Base-by-base conservation (phyloP, 2,329 filamentous ascomycete species). In the Aspergillus sp. region DNA sequence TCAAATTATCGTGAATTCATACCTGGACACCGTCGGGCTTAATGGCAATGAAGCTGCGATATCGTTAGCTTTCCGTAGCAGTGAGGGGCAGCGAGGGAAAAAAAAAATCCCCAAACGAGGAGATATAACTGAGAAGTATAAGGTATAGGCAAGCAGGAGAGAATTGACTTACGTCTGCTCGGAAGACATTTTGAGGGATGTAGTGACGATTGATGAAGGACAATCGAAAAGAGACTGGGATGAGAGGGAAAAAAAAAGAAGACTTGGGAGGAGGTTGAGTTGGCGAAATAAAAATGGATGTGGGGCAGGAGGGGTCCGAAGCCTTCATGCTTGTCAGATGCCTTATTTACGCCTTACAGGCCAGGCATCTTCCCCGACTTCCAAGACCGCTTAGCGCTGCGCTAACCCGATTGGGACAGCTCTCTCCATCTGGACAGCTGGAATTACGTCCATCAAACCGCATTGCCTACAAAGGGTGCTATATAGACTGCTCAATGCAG, bases 21-120 rank as follows among this genome's bases (percentile, higher is more conserved):
- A 95, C 90, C 85, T 96, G 93, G 78, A 97, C 93, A 75, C 93
- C 93, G 79, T 97, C 93, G 66, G 91, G 93, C 90, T 98, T 98
- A 84, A 98, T 89, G 73, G 93, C 93, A 83, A 97, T 97, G 88
- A 97, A 97, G 80, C 91, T 97, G 68, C 62, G 53, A 49, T 53
- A 51, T 53, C 51, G 44, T 72, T 61, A 71, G 64, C 58, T 60
- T 60, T 45, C 7, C 27, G 54, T 47, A 51, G 48, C 52, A 50
- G 52, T 48, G 53, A 55, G 53, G 56, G 57, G 52, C 49, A 50
- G n/a, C 30, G 42, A 44, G 49, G 22, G 37, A 15, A 20, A 17
- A 43, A 41, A 41, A 47, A 27, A 50, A 48, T 41, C 32, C 47
- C 49, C 53, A 38, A 47, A 52, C 5, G 23, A 13, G 25, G 27